These are phyloP conservation scores for Podaxis sp. DNA, from an alignment of 768 basidiomycete genomes.

Conservation along the genomic window DNA sequence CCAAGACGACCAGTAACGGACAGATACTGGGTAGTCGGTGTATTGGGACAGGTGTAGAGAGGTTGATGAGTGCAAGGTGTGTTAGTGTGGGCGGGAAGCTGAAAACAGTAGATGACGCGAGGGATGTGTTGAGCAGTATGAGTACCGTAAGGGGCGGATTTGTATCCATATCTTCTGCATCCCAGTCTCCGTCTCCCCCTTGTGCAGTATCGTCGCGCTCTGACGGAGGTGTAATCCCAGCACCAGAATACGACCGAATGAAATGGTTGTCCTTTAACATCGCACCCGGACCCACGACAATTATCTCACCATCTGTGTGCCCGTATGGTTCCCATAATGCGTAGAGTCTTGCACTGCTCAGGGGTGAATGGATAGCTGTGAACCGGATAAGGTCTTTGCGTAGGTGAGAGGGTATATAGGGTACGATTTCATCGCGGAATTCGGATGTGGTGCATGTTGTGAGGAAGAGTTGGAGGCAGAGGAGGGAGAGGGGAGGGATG, in stretches of 20 bases:
- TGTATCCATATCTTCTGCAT: constrained; percentile 34
- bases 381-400: constrained; percentile 57
- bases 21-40: constrained; percentile 57
- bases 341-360: constrained; percentile 47
- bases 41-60: constrained; percentile 47
- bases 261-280: constrained; percentile 44
- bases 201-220: not conserved
- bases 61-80: constrained; percentile 53
- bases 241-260: constrained; percentile 17
- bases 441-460: constrained; percentile 36
- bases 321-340: constrained; percentile 47
- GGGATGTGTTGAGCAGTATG: constrained; percentile 45
- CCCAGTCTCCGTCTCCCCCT: constrained; percentile 37
- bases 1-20: constrained; percentile 60
- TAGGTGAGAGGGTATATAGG: constrained; percentile 57
- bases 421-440: constrained; percentile 42
- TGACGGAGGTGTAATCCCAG: constrained; percentile 2
- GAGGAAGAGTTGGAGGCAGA: constrained; percentile 57
- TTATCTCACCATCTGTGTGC: constrained; percentile 61
- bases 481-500: constrained; percentile 50
- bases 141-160: constrained; percentile 42
- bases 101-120: constrained; percentile 44
- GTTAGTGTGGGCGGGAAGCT: constrained; percentile 65
- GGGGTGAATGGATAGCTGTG: constrained; percentile 54
- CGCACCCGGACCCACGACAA: constrained; percentile 58